Conservation (phyloP, 1,284 basidiomycete genomes). For the Bjerkandera adusta region DNA sequence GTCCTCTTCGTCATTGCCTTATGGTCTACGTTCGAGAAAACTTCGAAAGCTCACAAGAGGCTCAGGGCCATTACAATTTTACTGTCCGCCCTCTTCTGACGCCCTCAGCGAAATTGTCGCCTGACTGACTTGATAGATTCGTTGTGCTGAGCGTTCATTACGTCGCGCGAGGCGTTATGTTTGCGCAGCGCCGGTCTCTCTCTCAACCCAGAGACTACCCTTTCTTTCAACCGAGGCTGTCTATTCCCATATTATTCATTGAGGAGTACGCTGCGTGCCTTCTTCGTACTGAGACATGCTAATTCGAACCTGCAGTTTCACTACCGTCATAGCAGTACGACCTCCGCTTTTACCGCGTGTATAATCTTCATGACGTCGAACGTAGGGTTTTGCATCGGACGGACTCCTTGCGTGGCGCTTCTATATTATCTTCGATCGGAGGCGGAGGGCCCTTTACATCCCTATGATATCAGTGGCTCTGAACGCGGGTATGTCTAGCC, state of each 20-base stretch:
- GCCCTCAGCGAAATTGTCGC: neutral
- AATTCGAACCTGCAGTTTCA: too few species aligned
- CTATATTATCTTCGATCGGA: constrained; percentile 19
- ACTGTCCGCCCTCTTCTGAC: constrained; percentile 5
- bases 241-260: constrained; percentile 3
- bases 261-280: constrained; percentile 4
- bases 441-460: constrained; percentile 21
- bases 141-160: constrained; percentile 5
- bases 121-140: constrained; percentile 5
- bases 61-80: constrained; percentile 15
- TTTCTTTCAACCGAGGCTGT: too few species aligned
- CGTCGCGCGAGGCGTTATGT: neutral
- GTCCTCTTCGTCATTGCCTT: constrained; percentile 17
- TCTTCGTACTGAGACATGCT: too few species aligned
- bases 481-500: too few species aligned
- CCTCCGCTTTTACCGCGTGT: too few species aligned
- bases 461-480: constrained; percentile 15
- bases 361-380: neutral
- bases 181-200: neutral
- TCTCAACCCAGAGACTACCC: too few species aligned
- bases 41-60: constrained; percentile 1
- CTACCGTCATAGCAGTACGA: constrained; percentile 17
- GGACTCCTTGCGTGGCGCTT: constrained; percentile 24
- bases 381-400: constrained; percentile 22
- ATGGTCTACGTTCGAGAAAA: constrained; percentile 15